A percentile compares a stretch with the other conserved stretches of the same genome.
Evolutionary conservation across 176 grass and related monocot genomes (phyloP).

Genomic region (Alopecurus myosuroides): DNA sequence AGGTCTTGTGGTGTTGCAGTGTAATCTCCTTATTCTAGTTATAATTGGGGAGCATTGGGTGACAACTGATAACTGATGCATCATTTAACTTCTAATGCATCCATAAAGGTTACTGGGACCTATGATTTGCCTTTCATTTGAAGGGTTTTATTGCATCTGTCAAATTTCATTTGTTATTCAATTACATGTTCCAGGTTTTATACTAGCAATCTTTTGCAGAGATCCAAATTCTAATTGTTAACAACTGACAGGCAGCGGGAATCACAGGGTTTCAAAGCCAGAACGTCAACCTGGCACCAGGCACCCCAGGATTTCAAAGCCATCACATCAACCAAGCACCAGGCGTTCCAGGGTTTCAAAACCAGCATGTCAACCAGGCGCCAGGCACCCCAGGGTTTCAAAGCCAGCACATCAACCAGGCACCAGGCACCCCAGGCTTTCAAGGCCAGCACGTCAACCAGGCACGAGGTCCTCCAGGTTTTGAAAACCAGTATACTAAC

Average conservation of each 20-base stretch:
- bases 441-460: conserved; percentile 9
- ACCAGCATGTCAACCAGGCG: not conserved
- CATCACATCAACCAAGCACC: not conserved
- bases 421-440: conserved; percentile 20
- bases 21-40: not conserved
- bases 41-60: not conserved
- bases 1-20: not conserved
- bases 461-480: not conserved
- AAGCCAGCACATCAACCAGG: conserved; percentile 8
- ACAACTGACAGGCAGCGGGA: conserved; percentile 1
- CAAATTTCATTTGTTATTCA: conserved; percentile 7
- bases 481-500: conserved; percentile 31
- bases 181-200: conserved; percentile 1
- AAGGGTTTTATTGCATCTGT: not conserved
- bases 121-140: not conserved
- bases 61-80: not conserved
- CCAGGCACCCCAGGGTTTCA: not conserved
- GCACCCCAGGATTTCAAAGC: not conserved
- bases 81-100: not conserved
- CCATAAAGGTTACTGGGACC: not conserved
- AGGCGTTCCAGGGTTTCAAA: not conserved
- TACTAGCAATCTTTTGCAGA: not conserved
- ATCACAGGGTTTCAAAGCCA: conserved; percentile 4
- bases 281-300: not conserved
- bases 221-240: conserved; percentile 19